Evolutionary conservation across 345 rosid genomes (phyloP), one percentile per base, ranked within the genome.

Genomic region (Eucalyptus sp.): DNA sequence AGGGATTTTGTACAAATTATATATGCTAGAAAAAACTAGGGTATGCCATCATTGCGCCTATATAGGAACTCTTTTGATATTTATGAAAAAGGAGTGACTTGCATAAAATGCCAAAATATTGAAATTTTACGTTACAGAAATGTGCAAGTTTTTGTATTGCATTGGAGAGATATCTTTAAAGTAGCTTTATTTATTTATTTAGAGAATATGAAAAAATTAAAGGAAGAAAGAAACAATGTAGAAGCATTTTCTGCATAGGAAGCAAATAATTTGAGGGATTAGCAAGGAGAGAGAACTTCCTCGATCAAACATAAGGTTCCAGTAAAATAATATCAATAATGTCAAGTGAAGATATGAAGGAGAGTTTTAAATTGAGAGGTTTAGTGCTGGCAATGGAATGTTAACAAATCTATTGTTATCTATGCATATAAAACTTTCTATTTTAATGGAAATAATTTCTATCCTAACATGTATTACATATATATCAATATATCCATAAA

Each of bases 371-470:
- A 66, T 8, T 31, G 22, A 15, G 79, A 66, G 41, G 22, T 31
- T 5, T 66, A 66, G 41, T 31, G 10, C 3, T n/a, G 11, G 6
- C 11, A 66, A n/a, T 31, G 6, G 1, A 15, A 66, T 31, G 37
- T 64, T 64, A 64, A 64, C 37, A n/a, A 14, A 14, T 29, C 37
- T 29, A 14, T 29, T n/a, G 18, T 13, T 64, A 64, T n/a, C 37
- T 14, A 64, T 3, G 11, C 5, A 15, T 15, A 31, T 7, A 66
- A 16, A 15, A 4, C 3, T 15, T 14, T 7, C 2, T n/a, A 66
- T 31, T n/a, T 66, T 8, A 1, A 7, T 0, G 0, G 11, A 66
- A 66, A 31, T 31, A 64, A n/a, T 25, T 12, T 14, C 0, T 2
- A 0, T 15, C 6, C 9, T 66, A 15, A 66, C 8, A 11, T 64